These are phyloP conservation scores for Clathrus columnatus DNA, from an alignment of 768 basidiomycete genomes.

Conservation along the genomic window DNA sequence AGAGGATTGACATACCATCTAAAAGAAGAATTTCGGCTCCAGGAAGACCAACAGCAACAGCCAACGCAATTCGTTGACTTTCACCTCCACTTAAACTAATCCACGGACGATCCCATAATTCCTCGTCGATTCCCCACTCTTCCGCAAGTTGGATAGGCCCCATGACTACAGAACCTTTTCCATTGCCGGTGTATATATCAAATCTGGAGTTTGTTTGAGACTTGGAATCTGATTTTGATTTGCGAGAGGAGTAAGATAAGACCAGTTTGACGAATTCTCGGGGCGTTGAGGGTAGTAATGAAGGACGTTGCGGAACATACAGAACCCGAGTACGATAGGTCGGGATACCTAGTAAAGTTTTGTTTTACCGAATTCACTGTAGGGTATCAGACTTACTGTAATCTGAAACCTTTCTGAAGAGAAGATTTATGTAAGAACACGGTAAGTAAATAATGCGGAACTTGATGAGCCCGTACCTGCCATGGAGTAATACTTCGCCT, in stretches of 20 bases:
- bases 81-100: slow-evolving; percentile 78
- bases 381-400: slow-evolving; percentile 12
- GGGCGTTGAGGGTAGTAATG: slow-evolving; percentile 77
- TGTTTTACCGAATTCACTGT: neutral
- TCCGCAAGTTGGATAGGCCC: slow-evolving; percentile 44
- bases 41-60: slow-evolving; percentile 61
- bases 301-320: slow-evolving; percentile 85
- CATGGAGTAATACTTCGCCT: slow-evolving; percentile 56
- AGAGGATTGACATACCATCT: slow-evolving; percentile 47
- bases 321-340: slow-evolving; percentile 67
- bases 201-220: neutral
- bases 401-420: slow-evolving; percentile 17
- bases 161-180: neutral
- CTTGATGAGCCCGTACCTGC: slow-evolving; percentile 45
- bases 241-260: slow-evolving; percentile 39
- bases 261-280: slow-evolving; percentile 58
- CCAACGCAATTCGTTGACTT: slow-evolving; percentile 72
- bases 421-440: neutral
- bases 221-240: slow-evolving; percentile 19
- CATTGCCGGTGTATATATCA: slow-evolving; percentile 3
- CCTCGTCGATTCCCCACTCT: slow-evolving; percentile 56
- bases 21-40: slow-evolving; percentile 72
- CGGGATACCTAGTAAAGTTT: slow-evolving; percentile 49
- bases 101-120: slow-evolving; percentile 79
- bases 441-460: neutral